Evolutionary conservation across 2,329 filamentous ascomycete species (phyloP), one percentile per base, ranked within the genome.

Genomic region (Fusarium siculi): DNA sequence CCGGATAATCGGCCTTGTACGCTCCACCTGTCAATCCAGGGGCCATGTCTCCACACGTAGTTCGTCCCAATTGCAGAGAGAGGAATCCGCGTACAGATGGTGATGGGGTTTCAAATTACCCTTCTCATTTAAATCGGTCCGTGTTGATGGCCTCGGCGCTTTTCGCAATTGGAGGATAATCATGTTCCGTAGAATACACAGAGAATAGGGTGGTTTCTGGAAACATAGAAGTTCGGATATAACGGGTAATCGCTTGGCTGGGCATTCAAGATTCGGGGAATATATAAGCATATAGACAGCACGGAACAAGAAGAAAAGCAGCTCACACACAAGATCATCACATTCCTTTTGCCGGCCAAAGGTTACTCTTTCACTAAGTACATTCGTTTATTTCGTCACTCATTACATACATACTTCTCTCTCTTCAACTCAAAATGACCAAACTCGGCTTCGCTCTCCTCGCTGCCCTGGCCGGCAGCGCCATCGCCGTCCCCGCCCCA

Each of bases 311-410:
- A 21, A 8, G 4, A 19, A 32, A 8, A 18, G 34, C 15, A 25
- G 23, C 23, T 25, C 23, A 47, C 28, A 37, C 32, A 50, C 28
- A 32, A 52, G 9, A 43, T 42, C n/a, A 50, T 44, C 19, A 50
- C 63, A 72, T 68, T 63, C 57, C 60, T 67, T 72, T 73, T 74
- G 71, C 71, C 32, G 71, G 71, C 16, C 70, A 73, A 74, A 54
- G 56, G 59, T 54, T 40, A 44, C 32, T 19, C 46, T 34, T 69
- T 57, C 30, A 39, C 44, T 8, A 52, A 36, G 21, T 12, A 63
- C 64, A 49, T 36, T 68, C 47, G 8, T 68, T 68, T 37, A 59
- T 49, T 8, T 21, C 25, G 40, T 68, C 60, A 43, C 32, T 52
- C 49, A 34, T 47, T 72, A 43, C 21, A 40, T 14, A n/a, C 15